These are phyloP conservation scores for Larix sibirica DNA, from an alignment of 83 land plant genomes.

Conservation along the genomic window DNA sequence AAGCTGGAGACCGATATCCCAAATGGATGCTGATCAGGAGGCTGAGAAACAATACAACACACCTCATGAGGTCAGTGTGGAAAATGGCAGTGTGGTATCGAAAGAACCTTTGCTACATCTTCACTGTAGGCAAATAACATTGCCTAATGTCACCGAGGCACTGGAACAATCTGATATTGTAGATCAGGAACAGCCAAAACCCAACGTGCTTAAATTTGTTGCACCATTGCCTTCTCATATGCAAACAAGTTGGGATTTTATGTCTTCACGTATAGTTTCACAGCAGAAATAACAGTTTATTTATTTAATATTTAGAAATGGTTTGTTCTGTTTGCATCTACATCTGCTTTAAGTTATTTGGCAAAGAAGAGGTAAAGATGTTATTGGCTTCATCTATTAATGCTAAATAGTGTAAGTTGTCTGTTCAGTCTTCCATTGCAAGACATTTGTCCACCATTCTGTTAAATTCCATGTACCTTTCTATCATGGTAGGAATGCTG, in stretches of 20 bases:
- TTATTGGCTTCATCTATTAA: not conserved
- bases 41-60: constrained; percentile 2
- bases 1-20: constrained; percentile 37
- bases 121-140: constrained; percentile 75
- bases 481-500: not conserved
- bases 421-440: not conserved
- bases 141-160: constrained; percentile 68
- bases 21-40: not conserved
- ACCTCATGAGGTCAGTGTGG: constrained; percentile 35
- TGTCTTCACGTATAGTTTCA: constrained; percentile 9
- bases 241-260: constrained; percentile 80
- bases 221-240: constrained; percentile 91
- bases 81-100: constrained; percentile 60
- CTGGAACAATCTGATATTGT: constrained; percentile 22
- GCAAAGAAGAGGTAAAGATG: not conserved
- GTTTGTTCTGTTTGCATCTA: not conserved
- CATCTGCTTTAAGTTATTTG: constrained; percentile 5
- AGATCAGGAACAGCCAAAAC: constrained; percentile 23
- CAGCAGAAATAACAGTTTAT: constrained; percentile 3
- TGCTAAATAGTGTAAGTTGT: not conserved
- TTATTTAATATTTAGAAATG: not conserved
- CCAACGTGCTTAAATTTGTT: constrained; percentile 47
- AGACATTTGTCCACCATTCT: not conserved
- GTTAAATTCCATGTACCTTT: not conserved
- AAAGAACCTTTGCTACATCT: constrained; percentile 73